Conservation (phyloP, 1,139 yeast genomes). For the Candida glucosophila region DNA sequence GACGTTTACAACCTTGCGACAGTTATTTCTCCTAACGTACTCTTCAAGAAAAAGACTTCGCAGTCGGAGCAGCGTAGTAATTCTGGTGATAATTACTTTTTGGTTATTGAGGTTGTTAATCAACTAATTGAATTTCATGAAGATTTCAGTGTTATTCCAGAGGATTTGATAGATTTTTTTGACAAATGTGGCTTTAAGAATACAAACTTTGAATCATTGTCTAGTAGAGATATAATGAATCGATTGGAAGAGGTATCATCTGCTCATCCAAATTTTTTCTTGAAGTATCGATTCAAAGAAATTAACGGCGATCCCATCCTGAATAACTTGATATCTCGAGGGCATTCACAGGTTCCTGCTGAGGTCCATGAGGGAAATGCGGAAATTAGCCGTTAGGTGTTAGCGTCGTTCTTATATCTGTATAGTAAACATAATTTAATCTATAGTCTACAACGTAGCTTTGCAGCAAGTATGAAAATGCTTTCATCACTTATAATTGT, state of each 20-base stretch:
- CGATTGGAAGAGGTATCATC: constrained; percentile 23
- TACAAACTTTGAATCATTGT: constrained; percentile 4
- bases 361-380: constrained; percentile 23
- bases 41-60: constrained; percentile 41
- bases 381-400: too few species aligned
- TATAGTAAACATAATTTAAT: neutral
- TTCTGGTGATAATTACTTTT: constrained; percentile 68
- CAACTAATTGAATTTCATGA: constrained; percentile 78
- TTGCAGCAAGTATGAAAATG: neutral
- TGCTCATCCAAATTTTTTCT: constrained; percentile 23
- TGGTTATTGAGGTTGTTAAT: constrained; percentile 87
- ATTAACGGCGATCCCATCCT: constrained; percentile 7
- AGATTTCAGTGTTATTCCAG: constrained; percentile 71
- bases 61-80: constrained; percentile 17
- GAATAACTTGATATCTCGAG: constrained; percentile 26
- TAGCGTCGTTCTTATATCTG: too few species aligned
- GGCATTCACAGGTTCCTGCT: constrained; percentile 22
- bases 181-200: constrained; percentile 24
- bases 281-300: constrained; percentile 13
- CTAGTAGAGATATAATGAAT: constrained; percentile 29
- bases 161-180: constrained; percentile 34
- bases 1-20: constrained; percentile 93
- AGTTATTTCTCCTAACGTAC: constrained; percentile 86
- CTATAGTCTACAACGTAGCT: neutral
- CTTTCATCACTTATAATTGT: too few species aligned